Conservation (phyloP, 768 basidiomycete genomes). For the Auricularia auricula-judae region DNA sequence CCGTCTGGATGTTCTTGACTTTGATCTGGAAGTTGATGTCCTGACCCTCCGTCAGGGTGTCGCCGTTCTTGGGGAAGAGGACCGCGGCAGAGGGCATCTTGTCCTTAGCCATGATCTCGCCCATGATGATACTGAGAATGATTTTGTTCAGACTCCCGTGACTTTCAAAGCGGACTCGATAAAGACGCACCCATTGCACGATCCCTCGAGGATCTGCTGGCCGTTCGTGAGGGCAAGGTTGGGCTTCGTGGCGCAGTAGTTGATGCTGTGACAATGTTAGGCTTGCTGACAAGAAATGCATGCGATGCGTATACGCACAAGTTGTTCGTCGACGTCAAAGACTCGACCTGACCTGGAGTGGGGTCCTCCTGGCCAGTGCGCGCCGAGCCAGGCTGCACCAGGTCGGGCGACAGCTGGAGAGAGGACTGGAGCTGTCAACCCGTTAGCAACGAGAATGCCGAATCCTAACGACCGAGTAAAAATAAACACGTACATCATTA, state of each 20-base stretch:
- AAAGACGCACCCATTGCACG: conserved; percentile 33
- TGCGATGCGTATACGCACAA: conserved; percentile 17
- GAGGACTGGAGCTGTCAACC: neutral
- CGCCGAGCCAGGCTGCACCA: conserved; percentile 32
- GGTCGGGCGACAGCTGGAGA: conserved; percentile 20
- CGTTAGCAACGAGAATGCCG: neutral
- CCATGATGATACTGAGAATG: conserved; percentile 33
- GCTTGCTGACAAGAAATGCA: too few relatives aligned
- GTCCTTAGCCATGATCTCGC: conserved; percentile 35
- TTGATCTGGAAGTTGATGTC: conserved; percentile 42
- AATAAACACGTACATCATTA: too few relatives aligned
- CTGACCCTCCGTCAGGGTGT: conserved; percentile 33
- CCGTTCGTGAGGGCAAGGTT: conserved; percentile 46
- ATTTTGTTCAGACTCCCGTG: too few relatives aligned
- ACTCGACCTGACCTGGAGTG: conserved; percentile 38
- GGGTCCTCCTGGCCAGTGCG: conserved; percentile 29
- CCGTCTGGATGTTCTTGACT: conserved; percentile 36
- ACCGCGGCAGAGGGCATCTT: conserved; percentile 43
- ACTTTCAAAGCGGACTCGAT: conserved; percentile 4
- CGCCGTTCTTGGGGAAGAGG: conserved; percentile 27
- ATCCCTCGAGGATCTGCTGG: conserved; percentile 37
- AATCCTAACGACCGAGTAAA: neutral
- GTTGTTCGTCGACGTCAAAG: conserved; percentile 47
- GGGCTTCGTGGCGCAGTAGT: conserved; percentile 36
- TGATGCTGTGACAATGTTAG: conserved; percentile 24